phyloP scores from a whole-genome alignment of 1,284 basidiomycete genomes.

The Phenoliferia sp. region DNA sequence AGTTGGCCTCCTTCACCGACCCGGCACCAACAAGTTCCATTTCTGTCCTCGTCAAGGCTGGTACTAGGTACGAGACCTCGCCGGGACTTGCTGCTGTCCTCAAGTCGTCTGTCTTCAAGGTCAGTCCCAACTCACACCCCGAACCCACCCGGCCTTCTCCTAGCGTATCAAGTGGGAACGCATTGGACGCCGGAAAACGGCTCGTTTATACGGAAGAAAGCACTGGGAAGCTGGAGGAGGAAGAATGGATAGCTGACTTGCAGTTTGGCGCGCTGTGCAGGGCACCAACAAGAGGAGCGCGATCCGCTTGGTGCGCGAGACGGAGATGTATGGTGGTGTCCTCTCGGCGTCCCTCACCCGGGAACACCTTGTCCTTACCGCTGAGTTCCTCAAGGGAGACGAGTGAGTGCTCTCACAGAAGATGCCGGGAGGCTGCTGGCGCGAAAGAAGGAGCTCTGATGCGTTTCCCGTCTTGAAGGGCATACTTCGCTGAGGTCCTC shows the following conservation, averaged over 20 bases:
- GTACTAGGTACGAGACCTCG: constrained; percentile 76
- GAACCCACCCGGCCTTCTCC: neutral
- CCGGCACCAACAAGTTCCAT: constrained; percentile 73
- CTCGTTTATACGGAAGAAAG: neutral
- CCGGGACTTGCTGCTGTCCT: constrained; percentile 84
- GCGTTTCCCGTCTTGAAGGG: constrained; percentile 48
- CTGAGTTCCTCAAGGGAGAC: constrained; percentile 92
- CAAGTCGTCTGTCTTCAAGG: constrained; percentile 97
- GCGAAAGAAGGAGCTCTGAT: neutral
- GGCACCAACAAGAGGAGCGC: constrained; percentile 79
- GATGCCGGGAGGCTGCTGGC: too few relatives aligned
- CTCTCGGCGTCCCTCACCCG: constrained; percentile 78
- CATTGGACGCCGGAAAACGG: neutral
- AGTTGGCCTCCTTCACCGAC: constrained; percentile 75
- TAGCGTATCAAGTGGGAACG: neutral
- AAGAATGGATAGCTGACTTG: neutral
- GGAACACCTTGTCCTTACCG: constrained; percentile 87
- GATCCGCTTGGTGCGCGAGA: constrained; percentile 83
- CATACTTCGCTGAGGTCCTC: constrained; percentile 80
- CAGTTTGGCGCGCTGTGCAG: constrained; percentile 45
- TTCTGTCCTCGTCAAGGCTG: constrained; percentile 85
- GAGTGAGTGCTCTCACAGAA: constrained; percentile 63
- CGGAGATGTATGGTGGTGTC: constrained; percentile 90
- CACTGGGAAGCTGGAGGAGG: neutral
- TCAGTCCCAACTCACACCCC: constrained; percentile 46